These are phyloP conservation scores for Xylaria curta DNA, from an alignment of 495 filamentous ascomycete genomes.

Conservation along the genomic window DNA sequence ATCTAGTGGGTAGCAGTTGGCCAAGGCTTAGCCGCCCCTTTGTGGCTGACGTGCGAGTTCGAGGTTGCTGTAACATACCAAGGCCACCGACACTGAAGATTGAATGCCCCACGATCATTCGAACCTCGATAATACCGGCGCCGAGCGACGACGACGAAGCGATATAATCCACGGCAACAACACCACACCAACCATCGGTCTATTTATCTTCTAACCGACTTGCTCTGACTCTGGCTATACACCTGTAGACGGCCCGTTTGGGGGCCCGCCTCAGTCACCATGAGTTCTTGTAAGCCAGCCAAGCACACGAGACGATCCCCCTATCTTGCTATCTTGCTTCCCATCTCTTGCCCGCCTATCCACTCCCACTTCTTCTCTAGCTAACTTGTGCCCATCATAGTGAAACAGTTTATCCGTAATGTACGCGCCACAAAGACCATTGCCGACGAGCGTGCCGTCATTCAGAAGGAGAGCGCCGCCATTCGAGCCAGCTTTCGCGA, in stretches of 20 bases:
- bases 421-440: conserved; percentile 98
- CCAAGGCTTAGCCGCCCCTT: neutral
- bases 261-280: conserved; percentile 46
- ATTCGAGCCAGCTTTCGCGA: conserved; percentile 97
- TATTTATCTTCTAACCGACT: conserved; percentile 13
- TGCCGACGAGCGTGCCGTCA: conserved; percentile 95
- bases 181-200: neutral
- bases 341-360: neutral
- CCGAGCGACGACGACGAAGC: neutral
- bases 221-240: conserved; percentile 44
- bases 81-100: conserved; percentile 23
- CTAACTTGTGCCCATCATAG: conserved; percentile 51
- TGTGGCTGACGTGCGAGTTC: conserved; percentile 19
- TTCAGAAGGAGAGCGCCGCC: conserved; percentile 97
- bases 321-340: neutral
- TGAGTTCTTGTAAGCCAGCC: conserved; percentile 52
- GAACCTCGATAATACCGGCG: neutral
- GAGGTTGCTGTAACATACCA: conserved; percentile 10
- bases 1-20: neutral
- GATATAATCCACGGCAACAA: conserved; percentile 7
- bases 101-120: conserved; percentile 20
- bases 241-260: conserved; percentile 46
- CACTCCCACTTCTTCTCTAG: conserved; percentile 14
- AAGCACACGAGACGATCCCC: neutral
- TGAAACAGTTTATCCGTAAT: conserved; percentile 99